phyloP scores from a whole-genome alignment of 768 basidiomycete species.

The Tulasnella sp. region DNA sequence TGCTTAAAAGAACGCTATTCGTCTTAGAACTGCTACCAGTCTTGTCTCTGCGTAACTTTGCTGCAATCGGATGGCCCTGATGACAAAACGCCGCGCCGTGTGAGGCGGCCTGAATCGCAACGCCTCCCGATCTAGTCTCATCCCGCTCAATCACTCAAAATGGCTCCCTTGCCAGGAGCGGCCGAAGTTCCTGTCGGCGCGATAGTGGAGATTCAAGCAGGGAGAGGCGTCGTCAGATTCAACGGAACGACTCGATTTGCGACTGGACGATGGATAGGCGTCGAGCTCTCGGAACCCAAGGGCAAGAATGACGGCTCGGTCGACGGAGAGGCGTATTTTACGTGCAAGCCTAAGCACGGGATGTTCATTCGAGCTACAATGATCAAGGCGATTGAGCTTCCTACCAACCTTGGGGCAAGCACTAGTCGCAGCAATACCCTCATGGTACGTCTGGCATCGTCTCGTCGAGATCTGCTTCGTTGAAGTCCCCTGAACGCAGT shows the following conservation, averaged over 20 bases:
- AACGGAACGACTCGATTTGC: constrained; percentile 74
- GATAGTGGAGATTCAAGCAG: constrained; percentile 67
- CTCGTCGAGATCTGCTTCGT: not conserved
- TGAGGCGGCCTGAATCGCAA: not conserved
- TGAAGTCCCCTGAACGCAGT: not conserved
- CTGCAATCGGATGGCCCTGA: no score
- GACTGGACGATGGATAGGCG: constrained; percentile 88
- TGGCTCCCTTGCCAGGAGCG: constrained; percentile 4
- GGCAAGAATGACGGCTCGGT: constrained; percentile 97
- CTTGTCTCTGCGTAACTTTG: no score
- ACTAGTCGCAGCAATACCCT: not conserved
- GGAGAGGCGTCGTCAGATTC: constrained; percentile 79
- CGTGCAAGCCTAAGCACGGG: constrained; percentile 62
- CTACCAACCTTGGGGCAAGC: constrained; percentile 13
- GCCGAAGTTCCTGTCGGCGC: constrained; percentile 42
- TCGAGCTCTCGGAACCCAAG: constrained; percentile 68
- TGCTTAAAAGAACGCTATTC: no score
- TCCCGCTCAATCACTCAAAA: not conserved
- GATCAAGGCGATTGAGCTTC: constrained; percentile 47
- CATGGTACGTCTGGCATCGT: not conserved
- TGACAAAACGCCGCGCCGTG: not conserved
- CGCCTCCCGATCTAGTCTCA: not conserved
- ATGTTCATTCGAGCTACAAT: constrained; percentile 84
- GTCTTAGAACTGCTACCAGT: no score
- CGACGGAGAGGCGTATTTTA: constrained; percentile 68